Percentiles rank a stretch among this genome's conserved stretches.
phyloP scores from a whole-genome alignment of 768 basidiomycete species.

The Trametes cubensis region DNA sequence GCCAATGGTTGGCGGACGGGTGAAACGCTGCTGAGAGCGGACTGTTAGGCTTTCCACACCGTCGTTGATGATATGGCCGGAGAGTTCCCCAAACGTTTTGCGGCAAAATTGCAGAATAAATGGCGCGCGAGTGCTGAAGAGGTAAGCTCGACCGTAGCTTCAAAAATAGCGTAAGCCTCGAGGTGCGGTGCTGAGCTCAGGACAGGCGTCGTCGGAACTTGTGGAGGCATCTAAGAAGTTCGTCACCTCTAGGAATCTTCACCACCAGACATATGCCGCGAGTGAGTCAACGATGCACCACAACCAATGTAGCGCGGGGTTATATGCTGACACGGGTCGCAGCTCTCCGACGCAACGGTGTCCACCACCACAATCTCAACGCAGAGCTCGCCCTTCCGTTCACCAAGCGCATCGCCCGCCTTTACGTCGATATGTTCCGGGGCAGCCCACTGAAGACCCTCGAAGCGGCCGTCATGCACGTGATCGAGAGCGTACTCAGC shows the following conservation, averaged over 20 bases:
- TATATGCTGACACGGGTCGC: not conserved
- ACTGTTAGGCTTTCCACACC: not conserved
- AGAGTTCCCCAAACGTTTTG: not conserved
- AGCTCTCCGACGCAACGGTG: conserved; percentile 47
- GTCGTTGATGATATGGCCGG: not conserved
- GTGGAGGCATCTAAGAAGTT: not conserved
- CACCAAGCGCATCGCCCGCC: conserved; percentile 55
- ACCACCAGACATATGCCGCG: not conserved
- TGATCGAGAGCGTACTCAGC: conserved; percentile 45
- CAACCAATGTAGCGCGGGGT: too few species aligned
- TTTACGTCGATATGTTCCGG: conserved; percentile 59
- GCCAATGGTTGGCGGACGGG: too few species aligned
- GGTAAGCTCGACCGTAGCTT: not conserved
- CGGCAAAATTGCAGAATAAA: not conserved
- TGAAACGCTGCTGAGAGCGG: too few species aligned
- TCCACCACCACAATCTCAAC: conserved; percentile 48
- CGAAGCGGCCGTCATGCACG: conserved; percentile 37
- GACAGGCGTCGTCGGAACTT: not conserved
- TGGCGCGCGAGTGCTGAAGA: not conserved
- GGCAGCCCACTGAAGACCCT: conserved; percentile 52
- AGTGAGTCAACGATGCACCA: not conserved
- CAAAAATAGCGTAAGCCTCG: too few species aligned
- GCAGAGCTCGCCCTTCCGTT: conserved; percentile 56
- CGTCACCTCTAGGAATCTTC: not conserved
- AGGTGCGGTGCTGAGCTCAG: not conserved